Conservation (phyloP, 1,284 basidiomycete species). For the Agaricales sp. region DNA sequence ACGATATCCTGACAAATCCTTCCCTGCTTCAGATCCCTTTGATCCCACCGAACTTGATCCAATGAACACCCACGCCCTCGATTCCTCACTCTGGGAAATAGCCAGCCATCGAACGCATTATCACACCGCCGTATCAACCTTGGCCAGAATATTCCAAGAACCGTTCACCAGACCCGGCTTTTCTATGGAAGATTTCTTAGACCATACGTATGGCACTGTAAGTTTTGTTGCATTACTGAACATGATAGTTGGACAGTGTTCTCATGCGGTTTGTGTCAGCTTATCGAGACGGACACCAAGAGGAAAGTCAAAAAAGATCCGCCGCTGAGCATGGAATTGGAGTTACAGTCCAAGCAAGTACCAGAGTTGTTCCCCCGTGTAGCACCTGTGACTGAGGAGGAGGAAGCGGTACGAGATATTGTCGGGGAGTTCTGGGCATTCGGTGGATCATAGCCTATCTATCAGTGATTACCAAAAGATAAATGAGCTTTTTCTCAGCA, state of each 20-base stretch:
- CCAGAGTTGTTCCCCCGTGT: conserved; percentile 7
- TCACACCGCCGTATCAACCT: conserved; percentile 72
- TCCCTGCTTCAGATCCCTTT: conserved; percentile 56
- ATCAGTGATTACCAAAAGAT: no score
- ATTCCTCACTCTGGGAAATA: conserved; percentile 91
- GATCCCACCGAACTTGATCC: conserved; percentile 62
- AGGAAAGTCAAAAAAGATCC: conserved; percentile 79
- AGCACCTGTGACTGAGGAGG: conserved; percentile 1
- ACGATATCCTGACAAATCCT: no score
- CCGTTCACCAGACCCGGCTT: conserved; percentile 91
- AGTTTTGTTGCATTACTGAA: conserved; percentile 20
- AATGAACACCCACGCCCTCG: conserved; percentile 67
- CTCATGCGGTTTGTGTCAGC: conserved; percentile 28
- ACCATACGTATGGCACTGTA: conserved; percentile 90
- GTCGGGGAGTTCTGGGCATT: conserved; percentile 33
- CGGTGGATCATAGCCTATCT: no score
- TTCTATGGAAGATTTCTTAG: conserved; percentile 92
- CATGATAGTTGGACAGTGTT: conserved; percentile 3
- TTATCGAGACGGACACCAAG: conserved; percentile 81
- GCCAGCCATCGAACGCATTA: conserved; percentile 78
- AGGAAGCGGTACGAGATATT: conserved; percentile 16
- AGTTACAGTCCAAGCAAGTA: conserved; percentile 12
- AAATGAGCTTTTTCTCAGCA: no score
- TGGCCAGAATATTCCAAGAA: conserved; percentile 82
- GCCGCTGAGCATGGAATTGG: conserved; percentile 41